Evolutionary conservation across 108 stramenopile genomes (phyloP), one percentile per base, ranked within the genome.

Genomic region (Aureococcus anophagefferens): DNA sequence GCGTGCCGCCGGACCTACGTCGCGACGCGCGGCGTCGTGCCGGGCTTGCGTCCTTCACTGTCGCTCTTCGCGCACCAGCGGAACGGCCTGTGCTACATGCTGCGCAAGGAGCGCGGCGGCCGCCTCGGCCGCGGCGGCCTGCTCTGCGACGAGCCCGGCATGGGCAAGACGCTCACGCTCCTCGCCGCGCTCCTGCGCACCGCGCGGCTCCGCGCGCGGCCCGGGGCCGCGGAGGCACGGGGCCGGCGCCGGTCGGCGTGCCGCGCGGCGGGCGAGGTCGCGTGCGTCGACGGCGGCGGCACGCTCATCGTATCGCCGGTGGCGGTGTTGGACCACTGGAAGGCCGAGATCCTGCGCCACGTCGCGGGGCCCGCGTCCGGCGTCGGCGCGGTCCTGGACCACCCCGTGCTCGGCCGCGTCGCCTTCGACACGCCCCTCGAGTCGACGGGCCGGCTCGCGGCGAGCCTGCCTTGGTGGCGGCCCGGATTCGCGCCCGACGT

Each of bases 271-370:
- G 40, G 40, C 40, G 9, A 13, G 9, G 40, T 44, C 40, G 13
- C 5, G 5, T 5, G 9, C 9, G 51, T 59, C 17, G 51, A 28
- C 25, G 51, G 25, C 51, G 72, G 73, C 32, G 84, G 87, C 13
- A 89, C 89, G 17, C 71, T 91, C 17, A 76, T 91, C 36, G 71
- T 89, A 33, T 86, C 88, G 0, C 90, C 90, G 32, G 85, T 84
- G 68, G 88, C 89, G 15, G 65, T 91, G 68, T 64, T 91, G 33
- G 86, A 87, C 66, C 90, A 91, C 72, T 91, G 90, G 89, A 3
- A 11, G 21, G 25, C 1, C 51, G 51, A 59, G 51, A 1, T 59
- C 7, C 51, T 16, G 51, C 14, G 51, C 7, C 51, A 11, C 21
- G 25, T 11, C 21, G 51, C 21, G 21, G 14, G 21, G 25, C 21